phyloP scores from a whole-genome alignment of 176 grass and related monocot genomes.

The Eragrostis curvula region DNA sequence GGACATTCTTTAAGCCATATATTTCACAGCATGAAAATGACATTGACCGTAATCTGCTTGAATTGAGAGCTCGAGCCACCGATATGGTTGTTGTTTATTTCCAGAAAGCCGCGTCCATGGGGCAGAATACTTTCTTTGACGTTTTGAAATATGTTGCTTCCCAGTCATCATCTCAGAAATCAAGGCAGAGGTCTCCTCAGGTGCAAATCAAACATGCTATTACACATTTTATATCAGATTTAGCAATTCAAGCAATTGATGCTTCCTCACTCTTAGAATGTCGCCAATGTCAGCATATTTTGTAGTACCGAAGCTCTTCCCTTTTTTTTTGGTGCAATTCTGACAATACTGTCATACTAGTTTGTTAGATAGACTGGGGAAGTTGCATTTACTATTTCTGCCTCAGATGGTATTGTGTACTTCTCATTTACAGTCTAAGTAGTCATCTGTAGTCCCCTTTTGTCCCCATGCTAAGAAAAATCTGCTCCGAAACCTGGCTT shows the following conservation, averaged over 20 bases:
- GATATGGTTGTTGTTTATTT: conserved; percentile 72
- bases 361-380: conserved; percentile 18
- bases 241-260: conserved; percentile 2
- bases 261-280: background rate
- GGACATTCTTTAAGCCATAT: conserved; percentile 92
- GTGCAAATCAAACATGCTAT: conserved; percentile 37
- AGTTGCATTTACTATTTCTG: conserved; percentile 26
- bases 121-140: conserved; percentile 85
- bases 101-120: conserved; percentile 68
- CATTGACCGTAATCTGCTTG: conserved; percentile 89
- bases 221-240: conserved; percentile 6
- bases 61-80: conserved; percentile 81
- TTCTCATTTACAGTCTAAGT: conserved; percentile 3
- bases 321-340: background rate
- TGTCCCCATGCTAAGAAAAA: background rate
- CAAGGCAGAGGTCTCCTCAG: conserved; percentile 60
- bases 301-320: conserved; percentile 6
- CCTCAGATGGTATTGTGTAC: background rate
- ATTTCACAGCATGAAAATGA: conserved; percentile 95
- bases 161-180: conserved; percentile 72
- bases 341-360: conserved; percentile 8
- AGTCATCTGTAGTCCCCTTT: background rate
- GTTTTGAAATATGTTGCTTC: conserved; percentile 85
- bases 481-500: background rate
- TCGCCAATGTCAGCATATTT: background rate